Percentiles rank a stretch among this genome's conserved stretches.
Conservation (phyloP, 495 filamentous ascomycete species). For the Niebla homalea region DNA sequence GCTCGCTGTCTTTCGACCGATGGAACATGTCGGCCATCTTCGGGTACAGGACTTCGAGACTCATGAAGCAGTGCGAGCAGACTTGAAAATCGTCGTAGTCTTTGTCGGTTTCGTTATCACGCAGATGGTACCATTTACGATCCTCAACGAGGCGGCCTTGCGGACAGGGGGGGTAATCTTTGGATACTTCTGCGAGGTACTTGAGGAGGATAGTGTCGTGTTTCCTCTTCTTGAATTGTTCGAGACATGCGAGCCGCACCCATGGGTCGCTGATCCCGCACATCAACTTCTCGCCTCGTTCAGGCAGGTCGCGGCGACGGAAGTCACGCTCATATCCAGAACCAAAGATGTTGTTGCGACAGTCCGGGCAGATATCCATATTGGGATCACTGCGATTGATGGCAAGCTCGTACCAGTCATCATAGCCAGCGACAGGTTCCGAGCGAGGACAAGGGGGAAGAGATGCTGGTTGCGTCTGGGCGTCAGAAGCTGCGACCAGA, state of each 20-base stretch:
- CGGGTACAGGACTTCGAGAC: slow-evolving; percentile 39
- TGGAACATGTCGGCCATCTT: slow-evolving; percentile 35
- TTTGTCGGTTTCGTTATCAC: slow-evolving; percentile 37
- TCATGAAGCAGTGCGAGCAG: slow-evolving; percentile 41
- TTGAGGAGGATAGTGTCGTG: slow-evolving; percentile 42
- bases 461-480: slow-evolving; percentile 3
- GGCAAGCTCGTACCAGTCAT: slow-evolving; percentile 55
- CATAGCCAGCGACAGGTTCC: slow-evolving; percentile 31
- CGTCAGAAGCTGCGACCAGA: neutral
- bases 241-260: slow-evolving; percentile 53
- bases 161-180: slow-evolving; percentile 34
- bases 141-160: slow-evolving; percentile 30
- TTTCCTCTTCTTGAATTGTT: slow-evolving; percentile 43
- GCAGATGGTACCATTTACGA: slow-evolving; percentile 45
- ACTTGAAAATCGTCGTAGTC: slow-evolving; percentile 43
- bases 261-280: slow-evolving; percentile 53
- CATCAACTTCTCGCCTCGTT: slow-evolving; percentile 22
- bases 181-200: slow-evolving; percentile 31
- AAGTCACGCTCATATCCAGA: slow-evolving; percentile 41
- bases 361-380: slow-evolving; percentile 53
- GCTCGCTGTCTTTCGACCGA: neutral
- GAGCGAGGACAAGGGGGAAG: slow-evolving; percentile 44
- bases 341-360: slow-evolving; percentile 41
- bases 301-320: slow-evolving; percentile 30
- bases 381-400: slow-evolving; percentile 25